Percentiles rank a stretch among this genome's conserved stretches.
phyloP scores from a whole-genome alignment of 1,284 basidiomycete genomes.

The Sanghuangporus sanghuang region DNA sequence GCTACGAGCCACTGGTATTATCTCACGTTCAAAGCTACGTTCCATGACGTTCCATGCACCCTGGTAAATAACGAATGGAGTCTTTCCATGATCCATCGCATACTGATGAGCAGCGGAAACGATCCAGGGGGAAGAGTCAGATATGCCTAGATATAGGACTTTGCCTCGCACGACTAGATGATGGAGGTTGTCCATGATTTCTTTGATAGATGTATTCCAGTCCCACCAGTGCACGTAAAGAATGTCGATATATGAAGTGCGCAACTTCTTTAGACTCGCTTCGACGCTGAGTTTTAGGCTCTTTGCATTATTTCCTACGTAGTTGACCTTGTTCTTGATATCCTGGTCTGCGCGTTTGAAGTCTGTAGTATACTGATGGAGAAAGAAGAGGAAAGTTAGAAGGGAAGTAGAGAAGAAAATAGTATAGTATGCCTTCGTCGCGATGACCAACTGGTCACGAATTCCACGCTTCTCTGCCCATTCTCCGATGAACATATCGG shows the following conservation, averaged over 20 bases:
- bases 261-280: conserved; percentile 35
- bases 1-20: conserved; percentile 43
- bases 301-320: conserved; percentile 31
- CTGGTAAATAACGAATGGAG: conserved; percentile 49
- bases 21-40: conserved; percentile 45
- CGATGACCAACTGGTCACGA: conserved; percentile 42
- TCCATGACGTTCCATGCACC: conserved; percentile 43
- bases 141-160: conserved; percentile 35
- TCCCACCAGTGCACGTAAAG: conserved; percentile 36
- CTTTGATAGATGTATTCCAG: conserved; percentile 35
- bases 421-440: conserved; percentile 35
- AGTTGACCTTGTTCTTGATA: conserved; percentile 26
- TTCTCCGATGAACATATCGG: conserved; percentile 41
- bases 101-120: conserved; percentile 30
- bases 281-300: conserved; percentile 29
- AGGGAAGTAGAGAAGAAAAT: conserved; percentile 11
- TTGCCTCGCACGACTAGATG: conserved; percentile 35
- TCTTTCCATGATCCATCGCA: conserved; percentile 36
- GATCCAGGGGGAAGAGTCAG: conserved; percentile 28
- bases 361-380: conserved; percentile 30
- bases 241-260: conserved; percentile 35
- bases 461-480: conserved; percentile 39
- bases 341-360: conserved; percentile 21
- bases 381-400: not conserved
- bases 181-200: conserved; percentile 42